Percentiles rank a stretch among this genome's conserved stretches.
These are phyloP conservation scores for Parachaetomium inaequale DNA, from an alignment of 495 filamentous ascomycete genomes.

Conservation along the genomic window DNA sequence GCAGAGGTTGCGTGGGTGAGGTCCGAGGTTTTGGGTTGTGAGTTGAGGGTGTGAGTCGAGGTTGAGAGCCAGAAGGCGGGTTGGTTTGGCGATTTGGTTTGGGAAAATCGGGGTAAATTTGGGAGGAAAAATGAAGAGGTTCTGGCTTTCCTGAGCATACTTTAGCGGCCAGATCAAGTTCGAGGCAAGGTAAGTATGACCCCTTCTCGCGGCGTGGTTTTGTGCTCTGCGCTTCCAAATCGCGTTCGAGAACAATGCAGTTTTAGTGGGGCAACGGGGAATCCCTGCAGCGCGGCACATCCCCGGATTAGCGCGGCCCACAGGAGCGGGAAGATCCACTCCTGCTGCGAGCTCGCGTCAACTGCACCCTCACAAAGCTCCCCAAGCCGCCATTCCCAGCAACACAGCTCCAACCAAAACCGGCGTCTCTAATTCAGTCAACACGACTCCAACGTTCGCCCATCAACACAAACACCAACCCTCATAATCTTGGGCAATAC, in stretches of 20 bases:
- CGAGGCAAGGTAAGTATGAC: too few species aligned
- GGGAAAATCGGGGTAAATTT: not conserved
- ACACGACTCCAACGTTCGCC: too few species aligned
- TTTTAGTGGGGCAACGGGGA: too few species aligned
- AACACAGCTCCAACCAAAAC: not conserved
- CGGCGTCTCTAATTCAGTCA: too few species aligned
- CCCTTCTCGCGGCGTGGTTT: too few species aligned
- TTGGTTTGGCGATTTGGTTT: not conserved
- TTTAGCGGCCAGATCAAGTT: not conserved
- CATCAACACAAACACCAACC: too few species aligned
- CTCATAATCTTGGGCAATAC: not conserved
- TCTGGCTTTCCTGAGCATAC: not conserved
- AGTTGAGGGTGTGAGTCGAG: not conserved
- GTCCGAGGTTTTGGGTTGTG: not conserved
- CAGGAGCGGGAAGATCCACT: conserved; percentile 17
- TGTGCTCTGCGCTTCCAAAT: too few species aligned
- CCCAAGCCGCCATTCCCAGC: not conserved
- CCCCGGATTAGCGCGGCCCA: conserved; percentile 16
- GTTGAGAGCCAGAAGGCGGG: not conserved
- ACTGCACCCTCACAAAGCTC: too few species aligned
- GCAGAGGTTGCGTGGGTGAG: not conserved
- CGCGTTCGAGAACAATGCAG: too few species aligned
- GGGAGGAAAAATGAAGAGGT: not conserved
- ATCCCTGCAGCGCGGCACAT: conserved; percentile 16
- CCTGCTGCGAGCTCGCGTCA: not conserved